Conservation (phyloP, 2,329 filamentous ascomycete genomes). For the Capronia americana region DNA sequence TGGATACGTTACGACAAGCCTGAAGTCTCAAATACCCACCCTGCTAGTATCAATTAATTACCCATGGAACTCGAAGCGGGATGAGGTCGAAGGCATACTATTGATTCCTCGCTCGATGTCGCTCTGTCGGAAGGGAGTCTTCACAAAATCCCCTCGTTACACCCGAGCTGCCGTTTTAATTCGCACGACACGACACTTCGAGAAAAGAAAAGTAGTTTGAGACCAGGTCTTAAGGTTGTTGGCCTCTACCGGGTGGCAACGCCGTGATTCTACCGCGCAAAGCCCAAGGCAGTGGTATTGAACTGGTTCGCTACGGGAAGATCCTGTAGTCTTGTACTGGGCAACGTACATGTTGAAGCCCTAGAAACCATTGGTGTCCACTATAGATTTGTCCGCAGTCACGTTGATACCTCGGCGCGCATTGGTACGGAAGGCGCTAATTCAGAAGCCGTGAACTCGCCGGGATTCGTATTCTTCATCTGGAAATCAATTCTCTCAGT, state of each 20-base stretch:
- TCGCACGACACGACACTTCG: too few species aligned
- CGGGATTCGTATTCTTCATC: neutral
- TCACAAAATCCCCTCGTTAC: too few species aligned
- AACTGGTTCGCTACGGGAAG: neutral
- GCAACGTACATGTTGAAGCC: neutral
- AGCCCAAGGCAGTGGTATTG: neutral
- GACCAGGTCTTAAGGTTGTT: neutral
- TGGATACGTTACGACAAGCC: too few species aligned
- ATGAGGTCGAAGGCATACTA: too few species aligned
- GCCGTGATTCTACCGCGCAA: neutral
- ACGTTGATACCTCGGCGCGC: neutral
- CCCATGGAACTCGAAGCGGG: too few species aligned
- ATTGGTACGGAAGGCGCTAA: neutral
- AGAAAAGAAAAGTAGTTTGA: neutral
- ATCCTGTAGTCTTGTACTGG: too few species aligned
- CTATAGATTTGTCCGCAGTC: neutral
- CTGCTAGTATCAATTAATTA: too few species aligned
- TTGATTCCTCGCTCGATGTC: too few species aligned
- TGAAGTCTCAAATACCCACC: too few species aligned
- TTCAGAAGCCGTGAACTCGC: neutral
- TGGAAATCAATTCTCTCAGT: neutral
- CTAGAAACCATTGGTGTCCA: neutral
- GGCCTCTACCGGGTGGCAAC: neutral
- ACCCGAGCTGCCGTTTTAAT: too few species aligned
- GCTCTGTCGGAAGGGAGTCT: too few species aligned